Evolutionary conservation across 345 rosid species (phyloP), one percentile per base, ranked within the genome.

Genomic region (Linum tenue): DNA sequence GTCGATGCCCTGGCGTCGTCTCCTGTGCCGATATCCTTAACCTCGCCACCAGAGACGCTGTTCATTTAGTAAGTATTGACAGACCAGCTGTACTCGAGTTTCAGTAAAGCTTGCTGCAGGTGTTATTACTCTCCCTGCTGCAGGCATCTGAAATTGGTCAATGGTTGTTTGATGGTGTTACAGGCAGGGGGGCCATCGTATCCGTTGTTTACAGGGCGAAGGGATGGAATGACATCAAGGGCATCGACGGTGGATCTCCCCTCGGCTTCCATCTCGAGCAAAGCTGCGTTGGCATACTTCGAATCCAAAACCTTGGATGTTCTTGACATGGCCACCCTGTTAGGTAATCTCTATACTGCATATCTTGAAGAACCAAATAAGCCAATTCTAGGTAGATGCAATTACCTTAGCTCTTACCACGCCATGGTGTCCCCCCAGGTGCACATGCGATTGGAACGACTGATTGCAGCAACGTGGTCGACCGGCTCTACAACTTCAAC

Each of bases 11-110:
- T 0, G 87, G 91, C 14, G 79, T 80, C 3, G 98, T 88, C 71
- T 91, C 98, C 38, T 89, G 96, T 55, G 82, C 98, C 14, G 96
- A 91, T 55, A 86, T 91, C 59, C 95, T 91, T 72, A 83, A 89
- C 73, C 90, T 91, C 2, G 98, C 96, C 22, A 70, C 96, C 7
- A 74, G 95, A 31, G 98, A 91, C 78, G 96, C 96, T 14, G 83
- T 77, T 64, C 84, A 79, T 62, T 7, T 84, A 84, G 97, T 88
- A 76, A 50, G 9, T 41, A 41, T 0, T 41, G 1, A 4, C 44
- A 41, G 0, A 4, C 0, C 44, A 41, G 5, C 0, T 41, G 9
- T 1, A 41, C 9, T 41, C 44, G 44, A 41, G 1, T 41, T 1
- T 41, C 0, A 22, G 0, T 22, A 22, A 22, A 22, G 31, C 31